Conservation (phyloP, 352 stramenopile species). For the Thalassiosira livingstoniorum region DNA sequence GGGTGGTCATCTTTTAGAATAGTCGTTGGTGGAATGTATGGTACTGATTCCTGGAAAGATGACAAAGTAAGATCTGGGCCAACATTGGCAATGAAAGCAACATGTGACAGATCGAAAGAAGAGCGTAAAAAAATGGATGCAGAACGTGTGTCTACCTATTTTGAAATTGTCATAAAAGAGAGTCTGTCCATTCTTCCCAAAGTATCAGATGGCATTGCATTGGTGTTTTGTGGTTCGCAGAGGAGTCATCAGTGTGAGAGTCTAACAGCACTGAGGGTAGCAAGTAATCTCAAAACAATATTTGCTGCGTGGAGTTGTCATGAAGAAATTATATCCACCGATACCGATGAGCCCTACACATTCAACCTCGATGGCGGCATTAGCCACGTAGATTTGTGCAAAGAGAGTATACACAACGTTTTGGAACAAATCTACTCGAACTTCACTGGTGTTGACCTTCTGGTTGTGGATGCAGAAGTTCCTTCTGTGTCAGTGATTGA, state of each 20-base stretch:
- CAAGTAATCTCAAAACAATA: background rate
- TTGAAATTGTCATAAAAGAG: slow-evolving; percentile 23
- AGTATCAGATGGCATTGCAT: background rate
- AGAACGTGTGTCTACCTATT: background rate
- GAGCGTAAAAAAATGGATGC: background rate
- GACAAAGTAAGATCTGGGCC: slow-evolving; percentile 39
- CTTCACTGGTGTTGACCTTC: background rate
- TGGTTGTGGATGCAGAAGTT: slow-evolving; percentile 20
- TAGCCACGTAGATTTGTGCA: slow-evolving; percentile 14
- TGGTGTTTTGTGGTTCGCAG: slow-evolving; percentile 23
- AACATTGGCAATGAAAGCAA: background rate
- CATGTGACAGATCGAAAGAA: background rate
- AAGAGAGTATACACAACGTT: background rate
- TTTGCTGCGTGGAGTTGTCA: slow-evolving; percentile 17
- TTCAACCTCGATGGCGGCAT: background rate
- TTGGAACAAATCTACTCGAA: slow-evolving; percentile 10
- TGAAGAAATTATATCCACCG: slow-evolving; percentile 9
- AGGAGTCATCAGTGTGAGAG: slow-evolving; percentile 13
- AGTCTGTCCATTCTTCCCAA: slow-evolving; percentile 6
- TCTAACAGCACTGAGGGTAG: background rate
- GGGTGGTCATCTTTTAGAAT: slow-evolving; percentile 57
- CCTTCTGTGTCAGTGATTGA: slow-evolving; percentile 12
- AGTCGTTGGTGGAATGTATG: slow-evolving; percentile 71
- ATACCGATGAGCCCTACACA: background rate
- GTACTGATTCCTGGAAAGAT: slow-evolving; percentile 47